phyloP scores from a whole-genome alignment of 495 filamentous ascomycete species.

The Trichoderma gamsii region DNA sequence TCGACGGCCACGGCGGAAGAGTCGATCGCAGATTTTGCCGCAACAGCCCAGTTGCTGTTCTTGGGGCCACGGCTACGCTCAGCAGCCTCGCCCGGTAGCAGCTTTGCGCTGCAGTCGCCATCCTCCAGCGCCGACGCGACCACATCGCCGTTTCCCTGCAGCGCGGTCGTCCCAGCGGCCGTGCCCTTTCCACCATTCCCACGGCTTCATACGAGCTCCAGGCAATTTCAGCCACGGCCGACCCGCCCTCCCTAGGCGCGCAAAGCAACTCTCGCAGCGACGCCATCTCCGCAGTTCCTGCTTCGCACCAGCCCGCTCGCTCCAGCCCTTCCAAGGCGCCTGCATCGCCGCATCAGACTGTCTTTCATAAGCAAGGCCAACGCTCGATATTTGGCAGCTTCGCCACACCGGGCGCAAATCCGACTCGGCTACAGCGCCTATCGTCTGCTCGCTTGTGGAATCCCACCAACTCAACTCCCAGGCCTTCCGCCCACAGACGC shows the following conservation, averaged over 20 bases:
- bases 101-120: neutral
- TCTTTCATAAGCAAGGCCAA: conserved; percentile 20
- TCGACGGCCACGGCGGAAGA: neutral
- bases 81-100: neutral
- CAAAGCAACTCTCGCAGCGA: neutral
- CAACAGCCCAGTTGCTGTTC: neutral
- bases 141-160: neutral
- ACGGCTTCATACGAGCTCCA: conserved; percentile 41
- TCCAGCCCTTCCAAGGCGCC: conserved; percentile 25
- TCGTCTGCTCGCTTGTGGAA: conserved; percentile 55
- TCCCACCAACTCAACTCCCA: conserved; percentile 57
- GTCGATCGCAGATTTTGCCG: neutral
- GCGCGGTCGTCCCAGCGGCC: conserved; percentile 15
- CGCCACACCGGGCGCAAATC: conserved; percentile 21
- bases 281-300: conserved; percentile 20
- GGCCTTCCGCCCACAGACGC: conserved; percentile 26
- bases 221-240: conserved; percentile 22
- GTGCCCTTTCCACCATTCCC: conserved; percentile 27
- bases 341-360: conserved; percentile 29
- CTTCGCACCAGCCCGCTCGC: conserved; percentile 33
- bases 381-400: conserved; percentile 44
- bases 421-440: conserved; percentile 30
- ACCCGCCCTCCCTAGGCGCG: conserved; percentile 33
- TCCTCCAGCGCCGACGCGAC: neutral
- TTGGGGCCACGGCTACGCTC: neutral